Evolutionary conservation across 2,329 filamentous ascomycete genomes (phyloP), one percentile per base, ranked within the genome.

Genomic region (Dactylellina sp.): DNA sequence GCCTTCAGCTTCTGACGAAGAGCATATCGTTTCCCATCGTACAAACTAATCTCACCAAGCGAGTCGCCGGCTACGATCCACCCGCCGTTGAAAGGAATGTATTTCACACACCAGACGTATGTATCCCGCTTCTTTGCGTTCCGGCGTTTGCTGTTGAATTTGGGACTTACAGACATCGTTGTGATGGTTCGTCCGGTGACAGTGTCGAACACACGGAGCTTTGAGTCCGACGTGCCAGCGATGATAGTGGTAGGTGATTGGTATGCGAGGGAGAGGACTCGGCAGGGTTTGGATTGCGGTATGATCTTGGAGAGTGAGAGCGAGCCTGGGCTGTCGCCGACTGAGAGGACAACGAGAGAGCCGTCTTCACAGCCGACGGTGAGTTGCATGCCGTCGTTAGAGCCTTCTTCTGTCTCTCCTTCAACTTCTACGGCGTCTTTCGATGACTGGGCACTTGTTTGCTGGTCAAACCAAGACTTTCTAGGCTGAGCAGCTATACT

Each of bases 61-160:
- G 95, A 98, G 80, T 99, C 95, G 56, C 92, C 95, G 1, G 93
- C 97, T 11, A 98, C 89, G 75, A 99, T 95, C 77, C 64, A 75
- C 1, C 71, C 71, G 95, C 92, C 55, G 93, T 93, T 79, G 91
- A 59, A 71, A 3, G 71, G 71, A 9, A 75, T 62, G 85, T 79
- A 91, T 92, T 93, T 97, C 75, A 99, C 90, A 59, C 92, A 90
- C 95, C 95, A 99, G 12, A 97, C 91, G 56, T 98, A 88, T 65
- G 93, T 89, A 76, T 96, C 91, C 81, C 91, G 94, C 5, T 74
- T 74, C 61, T 74, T 74, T n/a, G 70, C 44, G 35, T 74, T 74
- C 53, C 47, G 47, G 7, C 70, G 70, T 49, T 74, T 74, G 61
- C 42, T 74, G 25, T 91, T 91, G 47, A 91, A 91, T 37, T 94